These are phyloP conservation scores for Cyclocybe cylindracea DNA, from an alignment of 768 basidiomycete genomes.

Conservation along the genomic window DNA sequence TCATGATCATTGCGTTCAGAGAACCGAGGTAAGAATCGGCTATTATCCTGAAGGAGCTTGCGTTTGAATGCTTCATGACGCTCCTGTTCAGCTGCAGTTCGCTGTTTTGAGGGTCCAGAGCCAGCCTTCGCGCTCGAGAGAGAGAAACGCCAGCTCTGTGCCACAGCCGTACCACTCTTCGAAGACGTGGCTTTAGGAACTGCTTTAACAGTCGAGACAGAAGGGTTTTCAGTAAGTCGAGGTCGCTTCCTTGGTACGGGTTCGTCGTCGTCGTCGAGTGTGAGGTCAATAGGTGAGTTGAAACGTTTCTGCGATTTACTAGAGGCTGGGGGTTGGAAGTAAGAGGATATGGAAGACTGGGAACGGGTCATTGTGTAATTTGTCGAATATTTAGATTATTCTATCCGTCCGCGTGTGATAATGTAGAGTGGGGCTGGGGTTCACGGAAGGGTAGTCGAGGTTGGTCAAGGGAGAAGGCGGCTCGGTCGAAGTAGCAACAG, in stretches of 20 bases:
- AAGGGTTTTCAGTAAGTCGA: constrained; percentile 11
- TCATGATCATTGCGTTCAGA: constrained; percentile 5
- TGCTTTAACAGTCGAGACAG: too few species aligned
- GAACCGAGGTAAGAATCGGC: constrained; percentile 29
- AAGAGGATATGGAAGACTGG: constrained; percentile 41
- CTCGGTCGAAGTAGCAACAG: too few species aligned
- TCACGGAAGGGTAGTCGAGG: too few species aligned
- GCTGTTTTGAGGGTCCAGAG: constrained; percentile 14
- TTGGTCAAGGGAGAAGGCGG: too few species aligned
- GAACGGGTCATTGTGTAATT: constrained; percentile 2
- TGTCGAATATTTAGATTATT: too few species aligned
- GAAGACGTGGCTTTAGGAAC: too few species aligned
- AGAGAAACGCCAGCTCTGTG: constrained; percentile 49
- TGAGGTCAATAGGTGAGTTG: constrained; percentile 53
- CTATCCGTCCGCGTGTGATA: not conserved
- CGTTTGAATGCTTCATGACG: constrained; percentile 48
- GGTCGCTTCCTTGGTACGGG: constrained; percentile 30
- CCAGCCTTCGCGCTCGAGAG: constrained; percentile 28
- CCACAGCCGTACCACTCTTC: constrained; percentile 11
- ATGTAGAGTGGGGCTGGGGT: too few species aligned
- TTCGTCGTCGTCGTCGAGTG: constrained; percentile 38
- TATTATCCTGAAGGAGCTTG: constrained; percentile 51
- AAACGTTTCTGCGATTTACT: constrained; percentile 30
- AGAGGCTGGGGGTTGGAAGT: constrained; percentile 28
- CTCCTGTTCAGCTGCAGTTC: constrained; percentile 22